Percentiles rank a stretch among this genome's conserved stretches.
Conservation (phyloP, 2,329 filamentous ascomycete genomes). For the Cyphellophora attinorum region DNA sequence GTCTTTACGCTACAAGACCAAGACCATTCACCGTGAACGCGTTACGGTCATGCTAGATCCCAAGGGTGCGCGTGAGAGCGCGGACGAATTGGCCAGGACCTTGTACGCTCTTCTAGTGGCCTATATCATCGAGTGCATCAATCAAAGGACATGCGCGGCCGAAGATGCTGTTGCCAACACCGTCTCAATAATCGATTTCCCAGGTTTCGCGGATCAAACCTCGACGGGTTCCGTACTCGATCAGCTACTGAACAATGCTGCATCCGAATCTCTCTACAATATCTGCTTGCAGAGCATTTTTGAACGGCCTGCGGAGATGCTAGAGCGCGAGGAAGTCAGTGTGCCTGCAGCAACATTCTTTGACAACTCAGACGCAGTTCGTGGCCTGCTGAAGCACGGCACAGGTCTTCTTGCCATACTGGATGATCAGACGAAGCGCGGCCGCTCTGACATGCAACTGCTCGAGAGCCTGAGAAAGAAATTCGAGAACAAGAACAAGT, state of each 20-base stretch:
- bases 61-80: constrained; percentile 77
- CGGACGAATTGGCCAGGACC: constrained; percentile 86
- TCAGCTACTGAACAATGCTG: constrained; percentile 89
- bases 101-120: constrained; percentile 90
- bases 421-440: constrained; percentile 87
- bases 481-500: constrained; percentile 88
- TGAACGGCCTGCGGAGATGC: constrained; percentile 81
- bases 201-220: constrained; percentile 78
- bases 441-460: constrained; percentile 80
- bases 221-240: constrained; percentile 80
- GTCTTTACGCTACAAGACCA: constrained; percentile 89
- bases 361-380: constrained; percentile 91
- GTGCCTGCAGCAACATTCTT: constrained; percentile 93
- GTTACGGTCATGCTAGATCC: constrained; percentile 99
- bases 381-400: constrained; percentile 79
- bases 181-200: constrained; percentile 90
- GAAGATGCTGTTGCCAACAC: constrained; percentile 91
- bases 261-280: constrained; percentile 85
- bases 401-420: constrained; percentile 91
- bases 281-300: constrained; percentile 93
- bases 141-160: constrained; percentile 75
- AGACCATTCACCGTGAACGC: constrained; percentile 88
- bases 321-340: constrained; percentile 87
- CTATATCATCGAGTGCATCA: constrained; percentile 86
- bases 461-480: constrained; percentile 84